Evolutionary conservation across 2,329 filamentous ascomycete species (phyloP).

Genomic region (Cercospora citrullina): DNA sequence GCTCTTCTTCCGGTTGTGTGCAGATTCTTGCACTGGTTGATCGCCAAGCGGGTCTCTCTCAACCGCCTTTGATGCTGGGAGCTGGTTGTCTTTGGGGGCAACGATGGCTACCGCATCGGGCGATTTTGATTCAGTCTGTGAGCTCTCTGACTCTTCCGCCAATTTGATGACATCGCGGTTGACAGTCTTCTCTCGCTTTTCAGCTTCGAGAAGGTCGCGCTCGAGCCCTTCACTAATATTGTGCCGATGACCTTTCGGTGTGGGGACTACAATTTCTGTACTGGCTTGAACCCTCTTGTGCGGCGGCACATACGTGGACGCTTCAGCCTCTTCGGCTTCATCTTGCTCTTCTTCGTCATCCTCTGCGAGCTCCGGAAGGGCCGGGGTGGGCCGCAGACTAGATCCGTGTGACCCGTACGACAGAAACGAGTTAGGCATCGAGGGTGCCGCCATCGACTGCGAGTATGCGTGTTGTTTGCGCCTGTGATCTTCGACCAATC

Average conservation of each 20-base stretch:
- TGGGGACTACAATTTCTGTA: conserved; percentile 60
- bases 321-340: conserved; percentile 31
- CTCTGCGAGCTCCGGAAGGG: conserved; percentile 70
- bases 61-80: conserved; percentile 5
- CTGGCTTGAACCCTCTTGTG: conserved; percentile 36
- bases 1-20: conserved; percentile 54
- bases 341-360: conserved; percentile 62
- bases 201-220: conserved; percentile 79
- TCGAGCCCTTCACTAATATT: conserved; percentile 78
- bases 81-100: conserved; percentile 17
- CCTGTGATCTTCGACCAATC: conserved; percentile 52
- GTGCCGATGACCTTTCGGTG: conserved; percentile 63
- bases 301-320: conserved; percentile 35
- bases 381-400: conserved; percentile 49
- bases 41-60: conserved; percentile 31
- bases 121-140: conserved; percentile 6
- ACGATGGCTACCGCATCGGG: neutral
- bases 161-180: conserved; percentile 29
- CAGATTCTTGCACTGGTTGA: conserved; percentile 65
- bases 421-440: conserved; percentile 30
- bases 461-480: conserved; percentile 47
- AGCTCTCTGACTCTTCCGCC: conserved; percentile 27
- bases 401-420: conserved; percentile 31
- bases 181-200: conserved; percentile 62
- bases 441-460: conserved; percentile 33